Evolutionary conservation across 805 yeast genomes (phyloP), one percentile per base, ranked within the genome.

Genomic region (Candida patagonica): DNA sequence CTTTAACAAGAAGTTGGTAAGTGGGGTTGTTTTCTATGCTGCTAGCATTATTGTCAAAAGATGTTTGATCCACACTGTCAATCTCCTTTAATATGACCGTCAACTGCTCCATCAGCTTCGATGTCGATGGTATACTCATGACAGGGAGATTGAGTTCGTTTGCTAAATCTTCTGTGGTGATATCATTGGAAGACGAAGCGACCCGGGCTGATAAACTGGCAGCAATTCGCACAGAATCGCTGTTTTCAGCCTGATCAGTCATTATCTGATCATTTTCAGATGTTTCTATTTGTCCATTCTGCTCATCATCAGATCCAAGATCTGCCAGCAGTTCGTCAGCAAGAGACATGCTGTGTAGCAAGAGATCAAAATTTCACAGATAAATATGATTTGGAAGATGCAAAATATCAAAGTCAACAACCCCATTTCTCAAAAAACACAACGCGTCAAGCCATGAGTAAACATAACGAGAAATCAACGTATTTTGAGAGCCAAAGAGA

Each of bases 401-500:
- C 26, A 24, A 12, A 24, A 24, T 24, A 24, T 9, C 12, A 24
- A 24, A 24, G 26, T 24, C n/a, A n/a, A n/a, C n/a, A n/a, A n/a
- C n/a, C n/a, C n/a, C n/a, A n/a, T n/a, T n/a, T n/a, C n/a, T n/a
- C n/a, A n/a, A 10, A 36, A 20, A 15, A 31, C 26, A 8, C 26
- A 29, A 13, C 7, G 16, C 16, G 9, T 15, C 31, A 24, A 24
- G 12, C 17, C 40, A 32, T 32, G 37, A 32, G 27, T 26, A 32
- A 39, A 33, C 26, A 29, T 2, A 40, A 45, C n/a, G 41, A 33
- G 15, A 41, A 46, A 16, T 26, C 43, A 38, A 52, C 63, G 17
- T 68, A 69, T 42, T 78, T 78, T 48, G 81, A 75, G 45, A 71
- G 68, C 44, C 81, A 77, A 46, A 61, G 83, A 13, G 80, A 76